Conservation (phyloP, 495 filamentous ascomycete genomes). For the Immersiella caudata region DNA sequence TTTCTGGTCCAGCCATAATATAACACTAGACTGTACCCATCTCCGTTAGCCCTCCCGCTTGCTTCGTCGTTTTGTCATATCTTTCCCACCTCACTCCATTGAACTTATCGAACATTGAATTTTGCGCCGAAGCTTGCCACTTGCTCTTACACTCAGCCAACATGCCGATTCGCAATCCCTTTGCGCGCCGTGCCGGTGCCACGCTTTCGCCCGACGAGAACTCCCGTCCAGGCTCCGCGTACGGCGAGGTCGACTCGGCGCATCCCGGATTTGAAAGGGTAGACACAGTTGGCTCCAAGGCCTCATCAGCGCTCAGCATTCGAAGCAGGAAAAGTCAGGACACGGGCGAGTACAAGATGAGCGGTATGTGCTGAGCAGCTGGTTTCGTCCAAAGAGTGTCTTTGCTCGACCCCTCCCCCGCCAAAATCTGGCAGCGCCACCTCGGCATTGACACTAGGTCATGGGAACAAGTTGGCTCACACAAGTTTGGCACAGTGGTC, state of each 20-base stretch:
- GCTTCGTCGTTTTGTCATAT: not conserved
- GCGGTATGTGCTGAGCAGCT: slow-evolving; percentile 57
- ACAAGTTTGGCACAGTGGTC: slow-evolving; percentile 64
- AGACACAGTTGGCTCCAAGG: slow-evolving; percentile 58
- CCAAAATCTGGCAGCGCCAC: slow-evolving; percentile 3
- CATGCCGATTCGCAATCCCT: slow-evolving; percentile 81
- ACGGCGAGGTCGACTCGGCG: slow-evolving; percentile 28
- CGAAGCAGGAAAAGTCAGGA: slow-evolving; percentile 58
- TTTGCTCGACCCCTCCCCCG: not conserved
- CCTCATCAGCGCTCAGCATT: slow-evolving; percentile 64
- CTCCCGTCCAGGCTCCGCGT: slow-evolving; percentile 46
- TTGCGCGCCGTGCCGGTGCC: slow-evolving; percentile 60
- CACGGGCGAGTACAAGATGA: slow-evolving; percentile 78
- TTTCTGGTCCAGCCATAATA: not conserved
- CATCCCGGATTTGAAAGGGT: slow-evolving; percentile 56
- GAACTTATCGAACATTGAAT: not conserved
- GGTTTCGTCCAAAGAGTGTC: slow-evolving; percentile 8
- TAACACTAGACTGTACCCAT: not conserved
- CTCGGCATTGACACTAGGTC: slow-evolving; percentile 6
- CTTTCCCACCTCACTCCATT: not conserved
- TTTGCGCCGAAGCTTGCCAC: not conserved
- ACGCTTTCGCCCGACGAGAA: slow-evolving; percentile 57
- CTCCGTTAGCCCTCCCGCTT: not conserved
- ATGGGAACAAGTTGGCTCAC: slow-evolving; percentile 30
- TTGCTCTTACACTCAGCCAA: slow-evolving; percentile 20